These are phyloP conservation scores for Lyophyllum decastes DNA, from an alignment of 768 basidiomycete species.

Conservation along the genomic window DNA sequence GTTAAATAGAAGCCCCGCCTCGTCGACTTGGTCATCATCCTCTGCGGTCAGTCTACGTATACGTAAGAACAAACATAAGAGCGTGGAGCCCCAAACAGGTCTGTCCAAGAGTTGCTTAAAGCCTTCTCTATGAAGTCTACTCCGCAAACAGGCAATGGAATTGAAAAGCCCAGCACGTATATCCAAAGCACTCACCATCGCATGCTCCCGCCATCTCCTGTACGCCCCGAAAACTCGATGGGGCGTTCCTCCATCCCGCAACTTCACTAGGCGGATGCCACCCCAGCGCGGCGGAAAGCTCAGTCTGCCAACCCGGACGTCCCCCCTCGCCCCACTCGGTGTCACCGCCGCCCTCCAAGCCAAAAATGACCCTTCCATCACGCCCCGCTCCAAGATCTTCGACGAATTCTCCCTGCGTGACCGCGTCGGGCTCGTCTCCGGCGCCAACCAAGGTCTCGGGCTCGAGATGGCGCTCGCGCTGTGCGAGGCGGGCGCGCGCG, in stretches of 20 bases:
- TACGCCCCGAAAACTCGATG: not conserved
- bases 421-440: constrained; percentile 63
- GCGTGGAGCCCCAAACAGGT: no score
- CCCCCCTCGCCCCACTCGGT: constrained; percentile 62
- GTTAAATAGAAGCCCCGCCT: not conserved
- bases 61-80: not conserved
- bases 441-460: constrained; percentile 70
- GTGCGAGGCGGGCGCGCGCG: constrained; percentile 71
- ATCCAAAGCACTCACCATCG: not conserved
- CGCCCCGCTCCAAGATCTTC: constrained; percentile 51
- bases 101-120: not conserved
- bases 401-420: constrained; percentile 59
- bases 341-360: constrained; percentile 58
- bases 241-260: not conserved
- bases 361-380: constrained; percentile 31
- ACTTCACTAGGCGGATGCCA: not conserved
- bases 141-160: not conserved
- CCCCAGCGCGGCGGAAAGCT: not conserved
- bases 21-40: not conserved
- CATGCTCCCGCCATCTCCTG: not conserved
- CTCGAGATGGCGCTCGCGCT: constrained; percentile 83
- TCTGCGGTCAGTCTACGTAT: not conserved
- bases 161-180: not conserved
- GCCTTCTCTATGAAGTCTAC: not conserved
- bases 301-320: constrained; percentile 22